Evolutionary conservation across 2,329 filamentous ascomycete species (phyloP).

Genomic region (Aspergillus amoenus): DNA sequence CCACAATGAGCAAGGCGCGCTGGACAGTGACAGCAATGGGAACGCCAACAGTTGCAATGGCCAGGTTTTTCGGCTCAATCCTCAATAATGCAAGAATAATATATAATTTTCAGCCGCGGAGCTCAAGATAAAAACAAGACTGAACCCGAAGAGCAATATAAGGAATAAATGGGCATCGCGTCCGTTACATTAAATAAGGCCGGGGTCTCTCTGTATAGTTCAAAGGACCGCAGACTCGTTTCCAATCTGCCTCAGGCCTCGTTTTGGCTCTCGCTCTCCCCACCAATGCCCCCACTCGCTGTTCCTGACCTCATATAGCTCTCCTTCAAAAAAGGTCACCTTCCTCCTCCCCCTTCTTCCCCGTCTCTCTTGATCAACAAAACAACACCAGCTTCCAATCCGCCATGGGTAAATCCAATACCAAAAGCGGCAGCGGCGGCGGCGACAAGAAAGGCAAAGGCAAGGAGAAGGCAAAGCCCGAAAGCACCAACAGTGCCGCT

Average conservation of each 20-base stretch:
- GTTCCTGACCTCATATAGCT: neutral
- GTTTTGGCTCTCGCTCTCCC: neutral
- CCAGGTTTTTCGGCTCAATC: neutral
- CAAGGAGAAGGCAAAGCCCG: slow-evolving; percentile 28
- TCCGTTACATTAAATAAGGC: neutral
- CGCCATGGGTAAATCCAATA: slow-evolving; percentile 45
- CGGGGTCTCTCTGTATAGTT: neutral
- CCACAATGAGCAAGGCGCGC: slow-evolving; percentile 4
- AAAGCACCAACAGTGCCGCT: slow-evolving; percentile 27
- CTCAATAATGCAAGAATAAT: neutral
- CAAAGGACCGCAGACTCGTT: neutral
- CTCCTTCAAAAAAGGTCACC: neutral
- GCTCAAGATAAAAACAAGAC: neutral
- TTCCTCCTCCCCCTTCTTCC: neutral
- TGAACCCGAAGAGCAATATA: neutral
- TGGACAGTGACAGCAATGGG: neutral
- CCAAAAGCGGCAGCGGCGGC: slow-evolving; percentile 35
- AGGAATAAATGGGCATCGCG: neutral
- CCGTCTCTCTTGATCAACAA: neutral
- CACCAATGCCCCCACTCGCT: neutral
- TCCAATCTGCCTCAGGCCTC: slow-evolving; percentile 1
- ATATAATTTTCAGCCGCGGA: neutral
- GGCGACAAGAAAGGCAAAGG: slow-evolving; percentile 41
- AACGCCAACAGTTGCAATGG: neutral
- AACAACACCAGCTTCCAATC: neutral